Percentiles rank a stretch among this genome's conserved stretches.
Evolutionary conservation across 1,284 basidiomycete species (phyloP).

Genomic region (Ceratorhiza oryzae-sativae): DNA sequence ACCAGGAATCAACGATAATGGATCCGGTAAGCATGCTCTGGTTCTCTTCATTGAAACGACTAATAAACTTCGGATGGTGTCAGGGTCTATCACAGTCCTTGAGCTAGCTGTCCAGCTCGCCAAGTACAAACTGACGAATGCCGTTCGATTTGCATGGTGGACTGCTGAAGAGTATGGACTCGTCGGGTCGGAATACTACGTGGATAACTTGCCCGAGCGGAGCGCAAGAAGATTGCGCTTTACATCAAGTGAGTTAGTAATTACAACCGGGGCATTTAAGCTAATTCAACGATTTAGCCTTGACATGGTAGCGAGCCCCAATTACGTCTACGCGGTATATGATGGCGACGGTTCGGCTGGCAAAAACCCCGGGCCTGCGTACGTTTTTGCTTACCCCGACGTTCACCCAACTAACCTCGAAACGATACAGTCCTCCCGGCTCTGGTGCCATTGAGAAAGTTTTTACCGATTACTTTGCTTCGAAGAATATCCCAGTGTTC

Average conservation of each 20-base stretch:
- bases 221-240: slow-evolving; percentile 33
- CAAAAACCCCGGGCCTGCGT: slow-evolving; percentile 25
- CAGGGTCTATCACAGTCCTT: slow-evolving; percentile 22
- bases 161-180: slow-evolving; percentile 32
- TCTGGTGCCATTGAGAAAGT: slow-evolving; percentile 36
- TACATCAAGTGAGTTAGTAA: slow-evolving; percentile 26
- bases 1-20: slow-evolving; percentile 31
- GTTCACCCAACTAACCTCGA: neutral
- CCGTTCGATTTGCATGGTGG: slow-evolving; percentile 38
- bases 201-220: slow-evolving; percentile 24
- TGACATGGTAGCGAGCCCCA: slow-evolving; percentile 38
- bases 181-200: slow-evolving; percentile 29
- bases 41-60: neutral
- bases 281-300: neutral
- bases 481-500: slow-evolving; percentile 30
- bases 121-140: slow-evolving; percentile 32
- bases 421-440: slow-evolving; percentile 8
- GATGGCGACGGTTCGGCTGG: slow-evolving; percentile 38
- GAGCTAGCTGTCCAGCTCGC: slow-evolving; percentile 31
- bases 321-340: slow-evolving; percentile 32
- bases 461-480: slow-evolving; percentile 28
- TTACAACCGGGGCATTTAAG: neutral
- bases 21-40: slow-evolving; percentile 15
- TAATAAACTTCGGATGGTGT: neutral
- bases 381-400: neutral